A percentile compares a stretch with the other conserved stretches of the same genome.
phyloP scores from a whole-genome alignment of 2,329 filamentous ascomycete genomes.

The Helminthosporium solani region DNA sequence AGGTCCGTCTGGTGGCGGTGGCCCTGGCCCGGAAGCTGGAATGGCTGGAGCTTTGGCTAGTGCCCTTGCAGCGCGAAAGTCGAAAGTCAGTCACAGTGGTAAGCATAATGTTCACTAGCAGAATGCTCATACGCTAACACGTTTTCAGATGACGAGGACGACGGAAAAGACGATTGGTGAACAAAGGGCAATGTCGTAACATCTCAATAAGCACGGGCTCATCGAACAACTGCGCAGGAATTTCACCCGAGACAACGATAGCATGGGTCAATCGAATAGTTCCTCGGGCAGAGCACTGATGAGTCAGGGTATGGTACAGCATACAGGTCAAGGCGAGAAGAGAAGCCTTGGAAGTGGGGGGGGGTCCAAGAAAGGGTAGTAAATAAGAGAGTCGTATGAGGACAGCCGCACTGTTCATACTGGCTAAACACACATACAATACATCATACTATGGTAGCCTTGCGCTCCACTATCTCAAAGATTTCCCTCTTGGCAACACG shows the following conservation, averaged over 20 bases:
- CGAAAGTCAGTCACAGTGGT: conserved; percentile 95
- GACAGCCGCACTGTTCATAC: neutral
- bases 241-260: neutral
- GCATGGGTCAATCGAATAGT: neutral
- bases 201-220: neutral
- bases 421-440: neutral
- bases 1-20: conserved; percentile 54
- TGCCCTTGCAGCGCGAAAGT: conserved; percentile 81
- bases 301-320: neutral
- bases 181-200: conserved; percentile 6
- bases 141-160: conserved; percentile 68
- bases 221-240: neutral
- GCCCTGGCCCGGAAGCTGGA: conserved; percentile 37
- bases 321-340: neutral
- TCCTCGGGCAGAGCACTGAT: neutral
- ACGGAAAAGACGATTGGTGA: conserved; percentile 71
- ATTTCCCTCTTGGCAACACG: neutral
- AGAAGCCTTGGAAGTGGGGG: neutral
- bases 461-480: neutral
- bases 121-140: conserved; percentile 25
- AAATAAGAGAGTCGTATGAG: neutral
- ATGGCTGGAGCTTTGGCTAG: conserved; percentile 65
- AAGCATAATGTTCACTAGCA: conserved; percentile 38
- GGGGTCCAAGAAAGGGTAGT: neutral
- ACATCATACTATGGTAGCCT: neutral